phyloP scores from a whole-genome alignment of 495 filamentous ascomycete species.

The Penicillium dipodomyicola region DNA sequence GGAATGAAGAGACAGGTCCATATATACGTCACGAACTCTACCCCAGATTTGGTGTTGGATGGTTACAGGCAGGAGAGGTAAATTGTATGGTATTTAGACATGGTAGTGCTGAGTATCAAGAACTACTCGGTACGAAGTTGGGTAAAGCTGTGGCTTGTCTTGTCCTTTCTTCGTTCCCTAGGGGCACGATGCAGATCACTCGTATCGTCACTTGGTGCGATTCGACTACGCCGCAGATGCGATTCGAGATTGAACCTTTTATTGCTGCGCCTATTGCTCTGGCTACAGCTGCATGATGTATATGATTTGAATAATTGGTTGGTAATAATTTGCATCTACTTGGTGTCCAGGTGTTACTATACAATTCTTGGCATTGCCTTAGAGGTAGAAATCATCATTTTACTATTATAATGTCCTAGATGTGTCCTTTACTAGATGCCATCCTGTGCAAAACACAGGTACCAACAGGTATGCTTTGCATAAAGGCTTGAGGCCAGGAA shows the following conservation, averaged over 20 bases:
- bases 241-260: constrained; percentile 3
- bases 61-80: neutral
- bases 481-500: neutral
- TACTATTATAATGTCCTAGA: neutral
- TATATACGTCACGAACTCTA: neutral
- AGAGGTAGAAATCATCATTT: neutral
- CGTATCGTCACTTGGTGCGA: neutral
- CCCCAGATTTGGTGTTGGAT: neutral
- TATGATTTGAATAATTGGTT: neutral
- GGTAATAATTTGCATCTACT: neutral
- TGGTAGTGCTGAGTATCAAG: neutral
- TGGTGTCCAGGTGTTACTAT: neutral
- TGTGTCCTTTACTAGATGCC: neutral
- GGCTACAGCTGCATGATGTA: neutral
- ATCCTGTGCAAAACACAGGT: too few relatives aligned
- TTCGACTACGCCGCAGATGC: neutral
- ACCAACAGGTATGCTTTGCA: too few relatives aligned
- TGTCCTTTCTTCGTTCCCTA: neutral
- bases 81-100: neutral
- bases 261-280: neutral
- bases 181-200: neutral
- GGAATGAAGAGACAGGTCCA: neutral
- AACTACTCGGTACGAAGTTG: neutral
- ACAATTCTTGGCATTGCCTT: neutral
- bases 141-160: neutral